phyloP scores from a whole-genome alignment of 2,329 filamentous ascomycete species.

The Herpotrichia juniperi region DNA sequence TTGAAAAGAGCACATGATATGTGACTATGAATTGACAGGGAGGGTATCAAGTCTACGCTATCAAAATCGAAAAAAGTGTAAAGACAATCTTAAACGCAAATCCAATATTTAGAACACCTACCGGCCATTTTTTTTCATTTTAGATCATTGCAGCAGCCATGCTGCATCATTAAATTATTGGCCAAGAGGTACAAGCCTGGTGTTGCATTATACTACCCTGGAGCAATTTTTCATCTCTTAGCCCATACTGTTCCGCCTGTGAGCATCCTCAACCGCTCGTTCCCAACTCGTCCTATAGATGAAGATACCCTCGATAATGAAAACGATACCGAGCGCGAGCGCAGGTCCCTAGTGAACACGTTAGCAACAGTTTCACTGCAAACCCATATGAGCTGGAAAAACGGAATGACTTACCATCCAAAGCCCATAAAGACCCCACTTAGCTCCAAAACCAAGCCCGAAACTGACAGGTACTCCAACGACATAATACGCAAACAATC shows the following conservation, averaged over 20 bases:
- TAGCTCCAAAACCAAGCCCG: conserved; percentile 74
- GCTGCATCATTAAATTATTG: too few relatives aligned
- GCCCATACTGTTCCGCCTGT: conserved; percentile 55
- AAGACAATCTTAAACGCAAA: background rate
- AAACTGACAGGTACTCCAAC: conserved; percentile 87
- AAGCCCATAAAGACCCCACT: conserved; percentile 78
- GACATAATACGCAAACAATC: conserved; percentile 83
- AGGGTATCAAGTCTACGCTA: conserved; percentile 11
- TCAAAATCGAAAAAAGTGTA: background rate
- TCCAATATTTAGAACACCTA: background rate
- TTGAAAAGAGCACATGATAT: too few relatives aligned
- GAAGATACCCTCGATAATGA: conserved; percentile 62
- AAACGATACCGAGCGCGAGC: conserved; percentile 70
- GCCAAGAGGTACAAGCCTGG: background rate
- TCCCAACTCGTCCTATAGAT: conserved; percentile 63
- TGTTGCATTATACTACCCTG: background rate
- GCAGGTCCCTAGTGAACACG: conserved; percentile 48
- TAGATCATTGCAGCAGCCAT: too few relatives aligned
- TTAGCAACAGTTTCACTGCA: background rate
- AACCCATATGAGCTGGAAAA: background rate
- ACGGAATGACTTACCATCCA: conserved; percentile 62
- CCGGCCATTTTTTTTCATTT: too few relatives aligned
- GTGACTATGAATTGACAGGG: background rate
- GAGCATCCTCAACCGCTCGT: conserved; percentile 65
- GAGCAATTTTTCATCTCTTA: background rate